Evolutionary conservation across 768 basidiomycete genomes (phyloP).

Genomic region (Pleurotus giganteus): DNA sequence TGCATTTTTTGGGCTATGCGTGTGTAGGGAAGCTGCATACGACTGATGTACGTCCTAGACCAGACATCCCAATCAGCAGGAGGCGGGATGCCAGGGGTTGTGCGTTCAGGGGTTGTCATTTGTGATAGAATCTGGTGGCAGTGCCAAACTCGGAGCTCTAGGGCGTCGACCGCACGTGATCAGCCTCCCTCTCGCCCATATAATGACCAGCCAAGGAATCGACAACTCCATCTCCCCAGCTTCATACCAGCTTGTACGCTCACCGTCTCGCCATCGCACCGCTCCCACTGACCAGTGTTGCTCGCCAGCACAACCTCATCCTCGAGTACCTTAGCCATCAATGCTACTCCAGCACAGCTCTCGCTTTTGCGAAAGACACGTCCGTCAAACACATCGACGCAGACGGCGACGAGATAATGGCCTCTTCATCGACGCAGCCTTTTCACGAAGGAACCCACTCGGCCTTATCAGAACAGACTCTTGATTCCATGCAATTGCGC

Average conservation of each 20-base stretch:
- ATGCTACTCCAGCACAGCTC: constrained; percentile 69
- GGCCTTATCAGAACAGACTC: constrained; percentile 33
- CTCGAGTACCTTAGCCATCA: constrained; percentile 77
- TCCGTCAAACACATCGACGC: constrained; percentile 60
- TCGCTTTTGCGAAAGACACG: constrained; percentile 64
- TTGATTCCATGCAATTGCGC: constrained; percentile 49
- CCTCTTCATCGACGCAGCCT: constrained; percentile 20
- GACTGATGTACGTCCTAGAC: too few species aligned
- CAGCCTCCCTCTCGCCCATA: too few species aligned
- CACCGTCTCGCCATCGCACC: background rate
- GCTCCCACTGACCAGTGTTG: background rate
- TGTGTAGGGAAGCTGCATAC: too few species aligned
- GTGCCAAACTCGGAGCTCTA: too few species aligned
- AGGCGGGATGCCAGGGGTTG: too few species aligned
- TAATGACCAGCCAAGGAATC: too few species aligned
- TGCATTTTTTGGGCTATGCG: too few species aligned
- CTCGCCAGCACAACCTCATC: constrained; percentile 58
- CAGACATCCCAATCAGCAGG: too few species aligned
- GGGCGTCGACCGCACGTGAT: too few species aligned
- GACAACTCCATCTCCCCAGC: constrained; percentile 6
- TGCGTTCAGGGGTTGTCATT: too few species aligned
- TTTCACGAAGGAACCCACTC: constrained; percentile 11
- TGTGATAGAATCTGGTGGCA: too few species aligned
- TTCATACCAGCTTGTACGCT: constrained; percentile 15
- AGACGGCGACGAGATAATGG: constrained; percentile 65